Conservation (phyloP, 2,329 filamentous ascomycete genomes). For the Aspergillaceae sp. region DNA sequence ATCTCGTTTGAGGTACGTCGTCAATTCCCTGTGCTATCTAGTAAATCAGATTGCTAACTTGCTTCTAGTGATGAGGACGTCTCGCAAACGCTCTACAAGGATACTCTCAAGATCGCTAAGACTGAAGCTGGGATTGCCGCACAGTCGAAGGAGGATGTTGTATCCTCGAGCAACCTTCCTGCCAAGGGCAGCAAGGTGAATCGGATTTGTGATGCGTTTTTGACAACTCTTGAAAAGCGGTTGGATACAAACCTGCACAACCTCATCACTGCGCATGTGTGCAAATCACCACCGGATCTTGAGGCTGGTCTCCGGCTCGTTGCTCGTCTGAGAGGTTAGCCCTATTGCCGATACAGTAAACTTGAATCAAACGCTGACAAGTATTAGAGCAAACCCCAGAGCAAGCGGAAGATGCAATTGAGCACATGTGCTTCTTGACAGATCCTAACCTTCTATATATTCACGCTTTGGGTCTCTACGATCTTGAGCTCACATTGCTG, state of each 20-base stretch:
- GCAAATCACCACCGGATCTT: constrained; percentile 82
- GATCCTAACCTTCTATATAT: constrained; percentile 91
- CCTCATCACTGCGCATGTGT: constrained; percentile 87
- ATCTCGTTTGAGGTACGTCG: constrained; percentile 64
- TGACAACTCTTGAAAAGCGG: constrained; percentile 56
- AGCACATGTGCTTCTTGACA: constrained; percentile 95
- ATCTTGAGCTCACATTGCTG: constrained; percentile 78
- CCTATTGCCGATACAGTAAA: neutral
- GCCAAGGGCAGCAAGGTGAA: constrained; percentile 62
- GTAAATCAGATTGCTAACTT: constrained; percentile 15
- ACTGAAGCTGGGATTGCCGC: constrained; percentile 17
- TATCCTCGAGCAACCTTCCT: constrained; percentile 3
- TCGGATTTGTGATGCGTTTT: constrained; percentile 74
- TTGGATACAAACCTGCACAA: constrained; percentile 69
- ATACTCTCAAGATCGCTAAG: constrained; percentile 55
- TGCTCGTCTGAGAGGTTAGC: constrained; percentile 53
- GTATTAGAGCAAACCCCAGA: constrained; percentile 51
- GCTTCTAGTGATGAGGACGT: constrained; percentile 69
- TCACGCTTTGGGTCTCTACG: constrained; percentile 79
- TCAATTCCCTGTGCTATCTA: neutral
- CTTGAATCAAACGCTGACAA: neutral
- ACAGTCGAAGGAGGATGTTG: constrained; percentile 14
- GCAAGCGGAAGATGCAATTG: constrained; percentile 77
- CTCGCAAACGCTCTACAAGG: constrained; percentile 83
- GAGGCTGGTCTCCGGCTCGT: constrained; percentile 76